Conservation (phyloP, 495 filamentous ascomycete species). For the Aspergillus steynii region DNA sequence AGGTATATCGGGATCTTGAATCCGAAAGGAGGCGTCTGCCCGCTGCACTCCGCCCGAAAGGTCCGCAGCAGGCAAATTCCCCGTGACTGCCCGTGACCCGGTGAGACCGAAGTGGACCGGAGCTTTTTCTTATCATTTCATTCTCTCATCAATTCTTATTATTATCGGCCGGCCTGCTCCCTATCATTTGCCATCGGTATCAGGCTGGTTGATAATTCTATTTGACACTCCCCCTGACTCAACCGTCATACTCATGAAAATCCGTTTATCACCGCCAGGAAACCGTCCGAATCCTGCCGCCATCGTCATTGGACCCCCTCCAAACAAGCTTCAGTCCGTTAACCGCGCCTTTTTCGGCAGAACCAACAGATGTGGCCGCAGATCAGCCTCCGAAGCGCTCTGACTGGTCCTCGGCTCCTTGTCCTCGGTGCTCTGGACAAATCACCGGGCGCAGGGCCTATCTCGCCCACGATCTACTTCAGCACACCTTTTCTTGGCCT, state of each 20-base stretch:
- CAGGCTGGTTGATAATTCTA: neutral
- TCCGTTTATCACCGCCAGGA: neutral
- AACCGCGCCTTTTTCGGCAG: neutral
- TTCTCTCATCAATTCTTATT: neutral
- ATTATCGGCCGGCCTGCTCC: neutral
- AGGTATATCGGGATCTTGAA: neutral
- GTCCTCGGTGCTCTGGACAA: slow-evolving; percentile 9
- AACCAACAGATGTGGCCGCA: neutral
- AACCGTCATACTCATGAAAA: neutral
- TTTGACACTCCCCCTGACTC: neutral
- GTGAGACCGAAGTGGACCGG: neutral
- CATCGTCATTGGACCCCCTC: neutral
- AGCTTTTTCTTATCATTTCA: neutral
- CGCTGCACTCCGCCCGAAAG: no score
- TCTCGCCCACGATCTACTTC: neutral
- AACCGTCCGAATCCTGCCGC: neutral
- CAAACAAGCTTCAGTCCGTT: slow-evolving; percentile 2
- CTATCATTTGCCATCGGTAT: neutral
- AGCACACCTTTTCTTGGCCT: neutral
- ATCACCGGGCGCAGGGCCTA: neutral
- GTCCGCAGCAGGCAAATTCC: neutral
- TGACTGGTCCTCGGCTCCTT: slow-evolving; percentile 13
- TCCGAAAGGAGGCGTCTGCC: neutral
- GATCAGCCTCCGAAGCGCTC: neutral
- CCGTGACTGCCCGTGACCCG: neutral